Conservation (phyloP, 2,329 filamentous ascomycete genomes). For the Scedosporium dehoogii region DNA sequence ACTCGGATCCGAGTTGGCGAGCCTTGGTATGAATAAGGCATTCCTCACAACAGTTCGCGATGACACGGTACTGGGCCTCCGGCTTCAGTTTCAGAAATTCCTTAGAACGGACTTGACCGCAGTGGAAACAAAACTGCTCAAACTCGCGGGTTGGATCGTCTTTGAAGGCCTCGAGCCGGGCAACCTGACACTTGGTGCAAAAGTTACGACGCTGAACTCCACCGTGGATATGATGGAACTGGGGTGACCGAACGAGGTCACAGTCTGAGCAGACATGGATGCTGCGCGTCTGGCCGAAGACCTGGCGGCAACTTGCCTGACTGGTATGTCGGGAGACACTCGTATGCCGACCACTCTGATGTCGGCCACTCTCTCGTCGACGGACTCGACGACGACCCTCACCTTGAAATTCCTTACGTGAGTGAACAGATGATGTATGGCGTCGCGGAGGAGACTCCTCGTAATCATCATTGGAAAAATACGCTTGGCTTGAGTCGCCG, state of each 20-base stretch:
- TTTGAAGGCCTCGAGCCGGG: background rate
- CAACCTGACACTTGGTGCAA: background rate
- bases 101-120: conserved; percentile 3
- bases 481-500: background rate
- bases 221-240: conserved; percentile 3
- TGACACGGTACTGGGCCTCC: background rate
- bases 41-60: conserved; percentile 3
- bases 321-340: background rate
- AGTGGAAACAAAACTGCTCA: conserved; percentile 6
- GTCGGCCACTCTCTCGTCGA: background rate
- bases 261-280: conserved; percentile 3
- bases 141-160: background rate
- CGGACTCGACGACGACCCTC: background rate
- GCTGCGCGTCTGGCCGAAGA: background rate
- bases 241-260: background rate
- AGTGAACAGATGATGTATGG: too few species aligned
- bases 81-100: background rate
- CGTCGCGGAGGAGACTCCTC: background rate
- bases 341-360: background rate
- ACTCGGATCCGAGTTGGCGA: conserved; percentile 8
- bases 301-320: background rate
- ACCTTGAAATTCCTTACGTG: background rate
- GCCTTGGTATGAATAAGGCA: background rate
- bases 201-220: conserved; percentile 2
- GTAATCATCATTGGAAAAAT: background rate